Conservation (phyloP, 2,329 filamentous ascomycete genomes). For the Exophiala oligosperma region DNA sequence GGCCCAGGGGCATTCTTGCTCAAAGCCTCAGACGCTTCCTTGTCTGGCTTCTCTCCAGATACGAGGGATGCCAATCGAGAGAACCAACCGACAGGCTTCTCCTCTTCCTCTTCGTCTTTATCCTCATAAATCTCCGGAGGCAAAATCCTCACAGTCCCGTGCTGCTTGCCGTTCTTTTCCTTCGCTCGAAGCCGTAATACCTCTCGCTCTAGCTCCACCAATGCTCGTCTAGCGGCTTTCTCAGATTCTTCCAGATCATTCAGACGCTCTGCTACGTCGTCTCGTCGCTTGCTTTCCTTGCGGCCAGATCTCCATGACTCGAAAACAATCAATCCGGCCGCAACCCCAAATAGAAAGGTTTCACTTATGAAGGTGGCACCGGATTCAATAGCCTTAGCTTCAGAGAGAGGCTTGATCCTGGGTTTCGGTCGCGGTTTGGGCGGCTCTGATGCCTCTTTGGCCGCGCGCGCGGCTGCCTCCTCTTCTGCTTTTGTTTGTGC, state of each 20-base stretch:
- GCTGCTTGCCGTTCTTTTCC: conserved; percentile 31
- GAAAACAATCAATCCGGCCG: conserved; percentile 61
- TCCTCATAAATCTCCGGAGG: conserved; percentile 42
- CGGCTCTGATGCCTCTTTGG: conserved; percentile 45
- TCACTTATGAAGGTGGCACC: conserved; percentile 70
- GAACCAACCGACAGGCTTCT: conserved; percentile 34
- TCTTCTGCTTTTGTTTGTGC: conserved; percentile 59
- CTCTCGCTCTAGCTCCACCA: conserved; percentile 49
- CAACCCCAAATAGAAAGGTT: conserved; percentile 65
- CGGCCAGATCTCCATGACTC: conserved; percentile 62
- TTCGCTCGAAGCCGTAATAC: conserved; percentile 43
- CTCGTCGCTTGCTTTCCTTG: conserved; percentile 60
- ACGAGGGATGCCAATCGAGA: conserved; percentile 37
- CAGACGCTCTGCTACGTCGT: conserved; percentile 61
- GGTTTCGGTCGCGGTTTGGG: conserved; percentile 49
- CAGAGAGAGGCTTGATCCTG: conserved; percentile 63
- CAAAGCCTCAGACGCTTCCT: conserved; percentile 35
- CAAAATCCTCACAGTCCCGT: conserved; percentile 37
- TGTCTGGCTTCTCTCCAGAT: conserved; percentile 33
- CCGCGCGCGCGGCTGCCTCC: conserved; percentile 46
- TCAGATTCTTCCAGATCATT: conserved; percentile 57
- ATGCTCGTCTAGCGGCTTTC: conserved; percentile 39
- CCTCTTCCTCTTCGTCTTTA: conserved; percentile 32
- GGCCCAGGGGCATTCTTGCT: conserved; percentile 28
- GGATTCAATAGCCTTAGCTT: conserved; percentile 67